These are phyloP conservation scores for Cercospora berteroae DNA, from an alignment of 2,329 filamentous ascomycete species.

Conservation along the genomic window DNA sequence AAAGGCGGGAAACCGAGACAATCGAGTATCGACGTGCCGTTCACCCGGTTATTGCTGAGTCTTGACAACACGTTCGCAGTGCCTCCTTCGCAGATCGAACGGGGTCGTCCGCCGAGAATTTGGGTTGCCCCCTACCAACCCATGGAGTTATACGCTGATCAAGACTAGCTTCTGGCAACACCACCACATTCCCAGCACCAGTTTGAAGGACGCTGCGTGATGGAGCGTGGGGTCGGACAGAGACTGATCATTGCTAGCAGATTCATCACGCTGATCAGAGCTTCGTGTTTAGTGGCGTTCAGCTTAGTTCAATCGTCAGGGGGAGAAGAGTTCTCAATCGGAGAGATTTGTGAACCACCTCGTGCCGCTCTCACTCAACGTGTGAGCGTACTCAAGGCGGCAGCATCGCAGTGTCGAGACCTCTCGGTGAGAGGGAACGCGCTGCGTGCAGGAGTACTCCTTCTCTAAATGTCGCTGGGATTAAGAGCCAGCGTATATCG, in stretches of 20 bases:
- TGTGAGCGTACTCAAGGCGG: neutral
- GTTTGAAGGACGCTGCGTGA: neutral
- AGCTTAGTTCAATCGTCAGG: neutral
- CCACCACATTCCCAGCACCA: neutral
- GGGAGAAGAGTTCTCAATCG: neutral
- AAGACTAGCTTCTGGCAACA: neutral
- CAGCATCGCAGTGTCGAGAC: neutral
- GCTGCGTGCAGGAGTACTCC: neutral
- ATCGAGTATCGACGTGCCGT: neutral
- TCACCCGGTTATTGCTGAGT: neutral
- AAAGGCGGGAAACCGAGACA: neutral
- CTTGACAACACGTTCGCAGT: neutral
- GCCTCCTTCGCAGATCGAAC: neutral
- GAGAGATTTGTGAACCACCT: neutral
- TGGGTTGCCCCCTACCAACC: neutral
- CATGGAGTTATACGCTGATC: neutral
- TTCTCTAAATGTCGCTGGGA: neutral
- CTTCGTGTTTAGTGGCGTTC: neutral
- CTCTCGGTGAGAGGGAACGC: neutral
- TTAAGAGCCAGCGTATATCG: neutral
- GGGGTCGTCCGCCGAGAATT: neutral
- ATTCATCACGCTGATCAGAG: neutral
- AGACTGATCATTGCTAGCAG: neutral
- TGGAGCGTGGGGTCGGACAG: neutral
- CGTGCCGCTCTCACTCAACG: neutral